These are phyloP conservation scores for Taiwanofungus camphoratus DNA, from an alignment of 1,284 basidiomycete genomes.

Conservation along the genomic window DNA sequence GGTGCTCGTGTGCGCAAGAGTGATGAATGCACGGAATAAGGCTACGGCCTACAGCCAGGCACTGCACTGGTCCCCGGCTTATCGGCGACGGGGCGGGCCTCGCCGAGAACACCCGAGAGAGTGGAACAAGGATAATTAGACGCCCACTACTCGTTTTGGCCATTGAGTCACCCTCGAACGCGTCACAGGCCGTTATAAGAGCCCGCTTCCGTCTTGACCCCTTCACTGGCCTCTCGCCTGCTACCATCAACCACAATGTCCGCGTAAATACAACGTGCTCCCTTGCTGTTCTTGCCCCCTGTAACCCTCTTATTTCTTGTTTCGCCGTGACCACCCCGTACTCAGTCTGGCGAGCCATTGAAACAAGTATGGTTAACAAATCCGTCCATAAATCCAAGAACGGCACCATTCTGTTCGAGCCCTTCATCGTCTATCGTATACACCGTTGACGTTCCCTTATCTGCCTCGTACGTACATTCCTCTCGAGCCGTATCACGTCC, in stretches of 20 bases:
- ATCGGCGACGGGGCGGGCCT: background rate
- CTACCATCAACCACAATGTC: conserved; percentile 40
- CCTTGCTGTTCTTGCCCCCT: conserved; percentile 20
- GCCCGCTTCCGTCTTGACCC: conserved; percentile 15
- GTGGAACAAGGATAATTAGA: conserved; percentile 12
- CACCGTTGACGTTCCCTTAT: conserved; percentile 39
- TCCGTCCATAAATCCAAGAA: conserved; percentile 70
- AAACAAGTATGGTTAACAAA: conserved; percentile 76
- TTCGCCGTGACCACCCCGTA: conserved; percentile 29
- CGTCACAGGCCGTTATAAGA: conserved; percentile 22
- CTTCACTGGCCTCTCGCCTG: conserved; percentile 21
- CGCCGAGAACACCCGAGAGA: conserved; percentile 15
- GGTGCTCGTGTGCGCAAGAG: background rate
- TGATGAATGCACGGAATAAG: background rate
- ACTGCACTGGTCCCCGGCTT: background rate
- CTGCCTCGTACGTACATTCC: conserved; percentile 23
- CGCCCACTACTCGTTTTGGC: conserved; percentile 6
- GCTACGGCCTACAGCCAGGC: background rate
- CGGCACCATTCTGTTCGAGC: conserved; percentile 80
- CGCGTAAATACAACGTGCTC: conserved; percentile 28
- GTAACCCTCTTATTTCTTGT: conserved; percentile 19
- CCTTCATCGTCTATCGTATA: conserved; percentile 82
- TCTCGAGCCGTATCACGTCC: conserved; percentile 6
- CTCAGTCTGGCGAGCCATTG: conserved; percentile 35
- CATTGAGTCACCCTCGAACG: conserved; percentile 24